phyloP scores from a whole-genome alignment of 257 asterid genomes.

The Solanum lignicaule region DNA sequence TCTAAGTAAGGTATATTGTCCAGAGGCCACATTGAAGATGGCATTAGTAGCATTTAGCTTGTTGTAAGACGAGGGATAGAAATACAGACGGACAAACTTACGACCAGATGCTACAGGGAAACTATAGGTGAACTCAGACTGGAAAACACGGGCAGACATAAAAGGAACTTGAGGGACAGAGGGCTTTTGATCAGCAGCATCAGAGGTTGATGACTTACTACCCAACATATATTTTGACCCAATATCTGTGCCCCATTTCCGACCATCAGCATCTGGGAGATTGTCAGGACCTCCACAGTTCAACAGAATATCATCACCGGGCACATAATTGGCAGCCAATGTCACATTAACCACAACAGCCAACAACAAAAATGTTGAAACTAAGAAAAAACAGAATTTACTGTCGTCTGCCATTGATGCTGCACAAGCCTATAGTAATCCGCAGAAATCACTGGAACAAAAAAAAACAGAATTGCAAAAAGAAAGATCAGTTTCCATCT shows the following conservation, averaged over 20 bases:
- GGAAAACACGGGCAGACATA: not conserved
- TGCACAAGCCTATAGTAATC: not conserved
- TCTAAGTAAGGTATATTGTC: not conserved
- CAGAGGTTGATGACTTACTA: not conserved
- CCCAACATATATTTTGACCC: not conserved
- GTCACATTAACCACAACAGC: not conserved
- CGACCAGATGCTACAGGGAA: not conserved
- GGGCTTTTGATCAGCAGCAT: not conserved
- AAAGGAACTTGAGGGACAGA: not conserved
- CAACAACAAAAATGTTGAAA: not conserved
- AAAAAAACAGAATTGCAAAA: too few species aligned
- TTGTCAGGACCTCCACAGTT: not conserved
- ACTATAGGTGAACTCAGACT: not conserved
- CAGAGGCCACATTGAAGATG: not conserved
- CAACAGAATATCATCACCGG: not conserved
- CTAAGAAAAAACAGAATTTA: not conserved
- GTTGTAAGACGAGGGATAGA: not conserved
- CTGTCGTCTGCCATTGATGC: not conserved
- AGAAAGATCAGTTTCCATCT: not conserved
- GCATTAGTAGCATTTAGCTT: not conserved
- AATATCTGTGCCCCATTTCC: not conserved
- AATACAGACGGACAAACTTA: not conserved
- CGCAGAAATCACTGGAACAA: not conserved
- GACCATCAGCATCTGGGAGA: not conserved
- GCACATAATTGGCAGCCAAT: not conserved